Conservation (phyloP, 1,284 basidiomycete species). For the Macrocybe sp. region DNA sequence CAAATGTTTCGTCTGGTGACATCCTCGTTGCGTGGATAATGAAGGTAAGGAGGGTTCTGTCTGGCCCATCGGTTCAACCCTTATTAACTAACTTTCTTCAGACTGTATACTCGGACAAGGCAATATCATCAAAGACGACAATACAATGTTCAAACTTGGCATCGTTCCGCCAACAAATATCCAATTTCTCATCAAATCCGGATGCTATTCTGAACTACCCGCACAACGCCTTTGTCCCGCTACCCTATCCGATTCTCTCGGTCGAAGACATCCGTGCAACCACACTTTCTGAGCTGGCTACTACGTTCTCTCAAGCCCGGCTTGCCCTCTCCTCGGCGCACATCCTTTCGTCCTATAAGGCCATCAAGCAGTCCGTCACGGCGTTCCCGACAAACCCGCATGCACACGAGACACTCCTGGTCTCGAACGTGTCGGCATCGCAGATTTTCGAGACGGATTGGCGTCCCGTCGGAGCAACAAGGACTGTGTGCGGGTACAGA, state of each 20-base stretch:
- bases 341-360: constrained; percentile 22
- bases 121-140: constrained; percentile 18
- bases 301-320: constrained; percentile 20
- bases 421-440: constrained; percentile 34
- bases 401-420: constrained; percentile 29
- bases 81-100: constrained; percentile 7
- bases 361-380: constrained; percentile 15
- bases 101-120: constrained; percentile 25
- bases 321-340: constrained; percentile 22
- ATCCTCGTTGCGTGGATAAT: constrained; percentile 33
- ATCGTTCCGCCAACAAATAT: constrained; percentile 21
- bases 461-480: constrained; percentile 23
- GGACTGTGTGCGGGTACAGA: constrained; percentile 31
- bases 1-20: constrained; percentile 28
- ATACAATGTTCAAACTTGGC: constrained; percentile 31
- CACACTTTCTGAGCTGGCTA: constrained; percentile 23
- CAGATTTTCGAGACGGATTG: constrained; percentile 34
- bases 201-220: constrained; percentile 22
- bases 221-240: constrained; percentile 34
- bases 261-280: constrained; percentile 24
- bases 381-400: constrained; percentile 25
- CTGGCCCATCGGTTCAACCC: neutral
- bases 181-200: constrained; percentile 16
- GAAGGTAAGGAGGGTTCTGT: constrained; percentile 21
- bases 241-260: constrained; percentile 31